Conservation (phyloP, 495 filamentous ascomycete species). For the Haplographium delicatum region DNA sequence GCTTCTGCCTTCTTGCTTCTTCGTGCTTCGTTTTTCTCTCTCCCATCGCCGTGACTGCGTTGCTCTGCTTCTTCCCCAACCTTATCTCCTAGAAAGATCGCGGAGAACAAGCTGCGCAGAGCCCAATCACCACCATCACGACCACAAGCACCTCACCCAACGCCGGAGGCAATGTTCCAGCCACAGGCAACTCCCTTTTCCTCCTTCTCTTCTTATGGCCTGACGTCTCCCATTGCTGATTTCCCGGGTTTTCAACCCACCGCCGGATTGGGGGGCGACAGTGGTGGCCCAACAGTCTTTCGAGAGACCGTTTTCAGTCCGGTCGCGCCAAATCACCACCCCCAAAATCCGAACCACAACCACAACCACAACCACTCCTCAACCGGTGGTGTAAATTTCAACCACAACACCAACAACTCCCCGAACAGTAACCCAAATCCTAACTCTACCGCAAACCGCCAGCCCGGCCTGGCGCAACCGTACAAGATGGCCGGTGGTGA, state of each 20-base stretch:
- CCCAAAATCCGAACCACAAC: no score
- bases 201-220: slow-evolving; percentile 25
- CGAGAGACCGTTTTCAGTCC: slow-evolving; percentile 37
- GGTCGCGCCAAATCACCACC: slow-evolving; percentile 38
- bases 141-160: no score
- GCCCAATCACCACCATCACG: no score
- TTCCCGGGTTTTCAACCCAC: slow-evolving; percentile 29
- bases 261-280: slow-evolving; percentile 28
- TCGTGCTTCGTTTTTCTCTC: no score
- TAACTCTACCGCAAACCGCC: slow-evolving; percentile 30
- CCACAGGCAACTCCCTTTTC: slow-evolving; percentile 44
- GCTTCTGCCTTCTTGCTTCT: no score
- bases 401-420: slow-evolving; percentile 25
- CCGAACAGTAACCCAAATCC: slow-evolving; percentile 26
- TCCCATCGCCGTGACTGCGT: not conserved
- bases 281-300: slow-evolving; percentile 25
- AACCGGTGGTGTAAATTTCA: no score
- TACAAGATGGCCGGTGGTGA: slow-evolving; percentile 33
- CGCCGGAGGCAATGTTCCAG: slow-evolving; percentile 42
- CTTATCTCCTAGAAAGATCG: not conserved
- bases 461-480: no score
- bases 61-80: not conserved
- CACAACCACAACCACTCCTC: no score
- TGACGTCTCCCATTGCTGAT: slow-evolving; percentile 3
- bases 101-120: not conserved